Percentiles rank a stretch among this genome's conserved stretches.
phyloP scores from a whole-genome alignment of 768 basidiomycete genomes.

The Lactarius indigo region DNA sequence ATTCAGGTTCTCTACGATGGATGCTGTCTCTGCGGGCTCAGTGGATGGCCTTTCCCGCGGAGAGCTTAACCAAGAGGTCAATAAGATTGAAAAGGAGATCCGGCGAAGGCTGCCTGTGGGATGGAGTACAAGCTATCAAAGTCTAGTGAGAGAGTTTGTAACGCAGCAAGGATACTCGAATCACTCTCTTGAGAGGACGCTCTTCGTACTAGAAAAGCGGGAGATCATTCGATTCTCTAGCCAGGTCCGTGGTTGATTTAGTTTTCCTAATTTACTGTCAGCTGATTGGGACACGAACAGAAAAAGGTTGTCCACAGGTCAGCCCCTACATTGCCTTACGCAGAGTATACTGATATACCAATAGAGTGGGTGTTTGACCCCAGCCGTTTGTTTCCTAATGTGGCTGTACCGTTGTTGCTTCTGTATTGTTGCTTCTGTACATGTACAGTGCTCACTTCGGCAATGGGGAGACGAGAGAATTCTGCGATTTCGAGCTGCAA shows the following conservation, averaged over 20 bases:
- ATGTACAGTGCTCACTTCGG: not conserved
- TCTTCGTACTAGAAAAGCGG: conserved; percentile 91
- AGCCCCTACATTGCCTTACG: not conserved
- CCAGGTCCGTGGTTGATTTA: conserved; percentile 39
- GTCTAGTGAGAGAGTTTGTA: conserved; percentile 89
- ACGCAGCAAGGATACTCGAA: conserved; percentile 86
- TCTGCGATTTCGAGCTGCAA: no score
- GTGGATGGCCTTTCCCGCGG: conserved; percentile 89
- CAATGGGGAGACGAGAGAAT: no score
- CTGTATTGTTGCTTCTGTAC: conserved; percentile 1
- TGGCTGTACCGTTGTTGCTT: not conserved
- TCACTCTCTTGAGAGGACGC: conserved; percentile 86
- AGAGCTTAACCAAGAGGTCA: conserved; percentile 92
- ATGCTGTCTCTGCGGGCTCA: conserved; percentile 92
- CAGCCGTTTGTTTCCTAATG: not conserved
- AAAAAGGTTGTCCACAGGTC: conserved; percentile 28
- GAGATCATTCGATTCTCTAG: conserved; percentile 91
- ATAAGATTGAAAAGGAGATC: conserved; percentile 83
- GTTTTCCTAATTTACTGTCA: not conserved
- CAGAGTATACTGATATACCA: not conserved
- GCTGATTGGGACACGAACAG: conserved; percentile 8
- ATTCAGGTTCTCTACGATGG: conserved; percentile 99
- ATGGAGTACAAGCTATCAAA: conserved; percentile 96
- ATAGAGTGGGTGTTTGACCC: conserved; percentile 25
- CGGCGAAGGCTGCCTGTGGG: conserved; percentile 82